phyloP scores from a whole-genome alignment of 1,284 basidiomycete genomes.

The Sphagnurus paluster region DNA sequence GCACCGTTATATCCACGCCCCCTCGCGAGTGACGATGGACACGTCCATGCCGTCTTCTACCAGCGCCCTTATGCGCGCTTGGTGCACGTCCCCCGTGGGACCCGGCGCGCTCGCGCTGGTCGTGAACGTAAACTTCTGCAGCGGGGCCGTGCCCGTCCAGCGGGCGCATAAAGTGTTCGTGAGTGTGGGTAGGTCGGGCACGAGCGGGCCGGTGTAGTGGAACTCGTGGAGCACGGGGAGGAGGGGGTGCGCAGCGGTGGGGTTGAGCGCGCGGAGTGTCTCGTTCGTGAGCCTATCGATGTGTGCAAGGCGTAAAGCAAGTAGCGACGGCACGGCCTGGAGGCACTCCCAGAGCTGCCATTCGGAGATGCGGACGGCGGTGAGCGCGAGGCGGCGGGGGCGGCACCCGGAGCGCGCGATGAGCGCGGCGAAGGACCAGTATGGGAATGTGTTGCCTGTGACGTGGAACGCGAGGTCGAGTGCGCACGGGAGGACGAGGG shows the following conservation, averaged over 20 bases:
- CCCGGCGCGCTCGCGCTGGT: constrained; percentile 2
- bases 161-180: constrained; percentile 10
- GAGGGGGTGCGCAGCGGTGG: constrained; percentile 9
- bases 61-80: constrained; percentile 6
- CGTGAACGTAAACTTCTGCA: constrained; percentile 8
- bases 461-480: constrained; percentile 17
- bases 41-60: constrained; percentile 10
- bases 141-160: constrained; percentile 5
- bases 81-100: constrained; percentile 3
- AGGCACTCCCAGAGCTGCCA: constrained; percentile 20
- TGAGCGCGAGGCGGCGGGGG: constrained; percentile 15
- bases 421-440: constrained; percentile 20
- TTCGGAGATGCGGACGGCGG: constrained; percentile 18
- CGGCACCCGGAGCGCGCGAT: constrained; percentile 15
- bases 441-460: constrained; percentile 20
- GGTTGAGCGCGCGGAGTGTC: constrained; percentile 16
- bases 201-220: constrained; percentile 11
- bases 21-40: constrained; percentile 8
- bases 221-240: constrained; percentile 16
- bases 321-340: constrained; percentile 15
- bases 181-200: constrained; percentile 4
- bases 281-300: constrained; percentile 16
- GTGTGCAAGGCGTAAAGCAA: constrained; percentile 13
- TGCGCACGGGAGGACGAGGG: constrained; percentile 13
- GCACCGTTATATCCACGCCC: constrained; percentile 14